Conservation (phyloP, 2,329 filamentous ascomycete genomes). For the Paecilomyces variotii region DNA sequence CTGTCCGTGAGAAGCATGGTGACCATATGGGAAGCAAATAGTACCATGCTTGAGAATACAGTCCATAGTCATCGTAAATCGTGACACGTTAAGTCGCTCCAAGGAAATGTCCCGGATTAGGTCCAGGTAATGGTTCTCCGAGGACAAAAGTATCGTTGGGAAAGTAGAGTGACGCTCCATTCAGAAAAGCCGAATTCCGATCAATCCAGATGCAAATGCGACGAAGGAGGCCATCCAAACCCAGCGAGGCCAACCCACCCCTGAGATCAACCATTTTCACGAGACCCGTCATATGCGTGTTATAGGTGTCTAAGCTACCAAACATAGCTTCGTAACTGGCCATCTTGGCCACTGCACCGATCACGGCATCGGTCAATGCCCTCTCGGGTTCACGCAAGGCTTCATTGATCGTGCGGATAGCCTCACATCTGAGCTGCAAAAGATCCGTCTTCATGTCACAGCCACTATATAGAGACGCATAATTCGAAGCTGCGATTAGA, state of each 20-base stretch:
- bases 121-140: slow-evolving; percentile 14
- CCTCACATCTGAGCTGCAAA: slow-evolving; percentile 37
- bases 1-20: neutral
- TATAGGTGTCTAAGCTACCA: slow-evolving; percentile 35
- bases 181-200: slow-evolving; percentile 31
- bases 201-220: slow-evolving; percentile 45
- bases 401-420: slow-evolving; percentile 37
- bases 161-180: slow-evolving; percentile 26
- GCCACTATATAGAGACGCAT: slow-evolving; percentile 21
- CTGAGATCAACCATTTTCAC: slow-evolving; percentile 36
- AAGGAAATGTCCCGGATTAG: slow-evolving; percentile 29
- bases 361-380: slow-evolving; percentile 34
- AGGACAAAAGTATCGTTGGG: slow-evolving; percentile 20
- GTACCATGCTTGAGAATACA: neutral
- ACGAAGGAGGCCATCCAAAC: slow-evolving; percentile 39
- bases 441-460: slow-evolving; percentile 20
- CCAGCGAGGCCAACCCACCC: slow-evolving; percentile 37
- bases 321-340: slow-evolving; percentile 47
- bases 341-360: slow-evolving; percentile 45
- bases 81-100: slow-evolving; percentile 12
- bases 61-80: neutral
- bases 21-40: neutral
- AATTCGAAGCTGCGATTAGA: slow-evolving; percentile 36
- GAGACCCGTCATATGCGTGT: slow-evolving; percentile 43
- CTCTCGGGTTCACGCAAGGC: slow-evolving; percentile 24